Base-by-base conservation (phyloP, 2,329 filamentous ascomycete species). In the Myriosclerotinia curreyana region DNA sequence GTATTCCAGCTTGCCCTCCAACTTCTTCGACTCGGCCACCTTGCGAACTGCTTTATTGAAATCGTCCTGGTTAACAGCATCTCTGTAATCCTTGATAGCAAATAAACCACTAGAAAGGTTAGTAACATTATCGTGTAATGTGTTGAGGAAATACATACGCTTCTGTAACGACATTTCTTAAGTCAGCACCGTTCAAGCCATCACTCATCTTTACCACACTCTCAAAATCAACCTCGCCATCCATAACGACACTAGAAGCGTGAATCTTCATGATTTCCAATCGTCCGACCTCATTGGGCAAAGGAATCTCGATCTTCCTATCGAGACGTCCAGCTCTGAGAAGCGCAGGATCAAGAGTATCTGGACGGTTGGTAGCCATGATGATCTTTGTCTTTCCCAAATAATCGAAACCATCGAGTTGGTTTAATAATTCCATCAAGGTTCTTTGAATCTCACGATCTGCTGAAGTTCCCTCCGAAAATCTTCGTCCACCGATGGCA, bases 161-260 rank as follows among this genome's bases (percentile, higher is more conserved):
- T 83, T 99, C 95, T 17, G 95, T 99, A 60, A 99, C 93, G 60
- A 99, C 93, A 75, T 99, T 99, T 74, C 95, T 85, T 81, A 99
- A 79, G 86, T 99, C 95, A 59, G 95, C 95, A 75, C 95, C 95
- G 78, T 99, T 99, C 73, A 99, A 84, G 36, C 94, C 93, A 75
- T 99, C 95, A 72, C 93, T 97, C 95, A 99, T 99, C 87, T 99
- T 99, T 71, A 99, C 95, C 66, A 99, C 92, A 73, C 92, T 97
- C 84, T 99, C 95, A 75, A 96, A 99, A 77, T 99, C 96, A 74
- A 99, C 92, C 68, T 99, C 95, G 0, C 94, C 95, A 72, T 98
- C 94, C 53, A 91, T 87, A 65, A 91, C 85, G 17, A 99, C 95
- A 67, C 90, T 87, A 42, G 86, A 85, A 7, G 94, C 87, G 77